Conservation (phyloP, 2,329 filamentous ascomycete genomes). For the Elsinoe australis region DNA sequence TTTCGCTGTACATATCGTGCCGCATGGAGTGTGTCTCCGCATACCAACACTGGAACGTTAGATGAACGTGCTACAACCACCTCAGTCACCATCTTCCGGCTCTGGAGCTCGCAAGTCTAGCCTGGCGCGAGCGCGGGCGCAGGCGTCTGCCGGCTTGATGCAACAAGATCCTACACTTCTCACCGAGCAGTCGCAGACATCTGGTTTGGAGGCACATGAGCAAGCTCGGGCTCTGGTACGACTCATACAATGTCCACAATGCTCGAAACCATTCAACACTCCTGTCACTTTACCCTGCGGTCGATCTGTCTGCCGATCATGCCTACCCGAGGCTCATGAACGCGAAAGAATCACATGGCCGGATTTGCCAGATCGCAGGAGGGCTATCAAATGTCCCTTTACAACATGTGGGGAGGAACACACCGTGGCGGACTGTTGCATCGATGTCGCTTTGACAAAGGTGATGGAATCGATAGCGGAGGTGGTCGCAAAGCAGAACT, state of each 20-base stretch:
- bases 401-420: constrained; percentile 61
- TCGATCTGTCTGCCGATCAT: constrained; percentile 65
- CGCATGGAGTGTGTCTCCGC: not conserved
- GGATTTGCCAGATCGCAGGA: constrained; percentile 54
- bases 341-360: constrained; percentile 72
- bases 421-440: constrained; percentile 64
- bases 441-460: constrained; percentile 70
- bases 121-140: constrained; percentile 17
- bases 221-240: constrained; percentile 60
- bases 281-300: constrained; percentile 78
- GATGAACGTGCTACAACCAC: constrained; percentile 4
- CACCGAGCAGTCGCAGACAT: constrained; percentile 29
- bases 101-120: constrained; percentile 8
- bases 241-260: constrained; percentile 69
- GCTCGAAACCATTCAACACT: constrained; percentile 58
- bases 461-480: constrained; percentile 54
- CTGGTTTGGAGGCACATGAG: constrained; percentile 42
- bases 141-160: constrained; percentile 34
- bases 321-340: constrained; percentile 59
- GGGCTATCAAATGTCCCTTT: constrained; percentile 70
- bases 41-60: not conserved
- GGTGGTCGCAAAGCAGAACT: constrained; percentile 41
- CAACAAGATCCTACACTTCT: constrained; percentile 31
- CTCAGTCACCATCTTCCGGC: constrained; percentile 5
- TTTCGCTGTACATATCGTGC: not conserved